A percentile compares a stretch with the other conserved stretches of the same genome.
Evolutionary conservation across 108 stramenopile species (phyloP).

Genomic region (Epithemia pelagica): DNA sequence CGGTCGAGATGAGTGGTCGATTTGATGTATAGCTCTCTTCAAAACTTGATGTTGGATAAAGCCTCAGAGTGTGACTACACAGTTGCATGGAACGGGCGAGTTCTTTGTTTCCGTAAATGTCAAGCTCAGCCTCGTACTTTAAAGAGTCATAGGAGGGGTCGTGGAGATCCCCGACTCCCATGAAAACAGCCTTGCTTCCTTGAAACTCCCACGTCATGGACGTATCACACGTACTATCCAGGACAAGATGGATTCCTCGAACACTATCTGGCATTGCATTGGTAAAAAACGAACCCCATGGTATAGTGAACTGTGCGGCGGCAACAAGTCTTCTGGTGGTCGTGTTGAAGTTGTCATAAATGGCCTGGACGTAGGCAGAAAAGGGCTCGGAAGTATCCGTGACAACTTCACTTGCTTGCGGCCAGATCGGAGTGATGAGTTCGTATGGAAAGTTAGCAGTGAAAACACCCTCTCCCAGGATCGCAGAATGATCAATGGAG

Average conservation of each 20-base stretch:
- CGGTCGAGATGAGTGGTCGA: conserved; percentile 30
- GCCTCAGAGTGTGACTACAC: conserved; percentile 4
- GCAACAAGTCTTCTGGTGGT: neutral
- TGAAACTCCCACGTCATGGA: conserved; percentile 6
- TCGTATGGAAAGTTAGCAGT: neutral
- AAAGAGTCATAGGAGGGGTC: conserved; percentile 30
- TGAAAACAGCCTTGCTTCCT: conserved; percentile 13
- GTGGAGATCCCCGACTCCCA: conserved; percentile 45
- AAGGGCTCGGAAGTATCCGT: neutral
- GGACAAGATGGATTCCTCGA: neutral
- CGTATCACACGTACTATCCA: conserved; percentile 8
- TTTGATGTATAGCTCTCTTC: conserved; percentile 37
- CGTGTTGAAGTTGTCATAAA: neutral
- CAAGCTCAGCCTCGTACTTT: neutral
- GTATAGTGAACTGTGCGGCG: neutral
- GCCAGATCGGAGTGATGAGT: neutral
- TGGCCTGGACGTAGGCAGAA: neutral
- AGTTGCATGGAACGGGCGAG: neutral
- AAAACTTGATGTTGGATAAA: conserved; percentile 59
- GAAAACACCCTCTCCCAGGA: neutral
- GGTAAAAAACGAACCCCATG: conserved; percentile 5
- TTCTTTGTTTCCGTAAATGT: neutral
- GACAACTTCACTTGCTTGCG: neutral
- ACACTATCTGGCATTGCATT: conserved; percentile 7
- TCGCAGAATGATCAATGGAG: neutral